Evolutionary conservation across 371 early-diverging fungal species (phyloP), one percentile per base, ranked within the genome.

Genomic region (Coemansia sp.): DNA sequence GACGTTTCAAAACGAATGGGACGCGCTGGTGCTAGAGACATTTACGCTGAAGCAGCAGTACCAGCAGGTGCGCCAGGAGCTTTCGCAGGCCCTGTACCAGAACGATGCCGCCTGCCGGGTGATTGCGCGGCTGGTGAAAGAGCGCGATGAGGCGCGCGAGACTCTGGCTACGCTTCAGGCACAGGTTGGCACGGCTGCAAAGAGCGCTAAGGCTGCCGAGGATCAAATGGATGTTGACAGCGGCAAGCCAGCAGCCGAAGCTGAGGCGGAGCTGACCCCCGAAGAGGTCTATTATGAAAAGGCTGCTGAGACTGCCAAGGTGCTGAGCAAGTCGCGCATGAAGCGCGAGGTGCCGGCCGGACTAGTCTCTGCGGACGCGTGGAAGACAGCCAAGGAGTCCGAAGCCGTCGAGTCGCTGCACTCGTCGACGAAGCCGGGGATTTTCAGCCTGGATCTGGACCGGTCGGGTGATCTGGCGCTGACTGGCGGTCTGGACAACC

Each of bases 31-130:
- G 86, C 83, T 98, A 40, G 98, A 96, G 79, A 90, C 93, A 2
- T 92, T 89, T 66, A 86, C 89, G 39, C 83, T 97, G 66, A 93
- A 91, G 77, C 90, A 92, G 76, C 93, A 95, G 78, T 90, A 95
- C 77, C 88, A 91, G 72, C 88, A 91, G 68, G 87, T 90, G 20
- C 86, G 94, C 49, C 94, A 94, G 77, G 96, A 97, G 68, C 82
- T 97, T 40, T 87, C 92, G 42, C 91, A 90, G 69, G 91, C 95
- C 2, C 81, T 97, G 57, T 98, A 96, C 75, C 94, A 96, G 78
- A 88, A 93, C 67, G 98, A 97, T 75, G 95, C 97, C 20, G 93
- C 95, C 3, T 89, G 93, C 59, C 81, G 98, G 60, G 98, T 97
- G 7, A 91, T 97, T 79, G 97, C 96, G 6, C 84, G 98, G 34